A percentile compares a stretch with the other conserved stretches of the same genome.
phyloP scores from a whole-genome alignment of 2,329 filamentous ascomycete species.

The Epichloe uncinata region DNA sequence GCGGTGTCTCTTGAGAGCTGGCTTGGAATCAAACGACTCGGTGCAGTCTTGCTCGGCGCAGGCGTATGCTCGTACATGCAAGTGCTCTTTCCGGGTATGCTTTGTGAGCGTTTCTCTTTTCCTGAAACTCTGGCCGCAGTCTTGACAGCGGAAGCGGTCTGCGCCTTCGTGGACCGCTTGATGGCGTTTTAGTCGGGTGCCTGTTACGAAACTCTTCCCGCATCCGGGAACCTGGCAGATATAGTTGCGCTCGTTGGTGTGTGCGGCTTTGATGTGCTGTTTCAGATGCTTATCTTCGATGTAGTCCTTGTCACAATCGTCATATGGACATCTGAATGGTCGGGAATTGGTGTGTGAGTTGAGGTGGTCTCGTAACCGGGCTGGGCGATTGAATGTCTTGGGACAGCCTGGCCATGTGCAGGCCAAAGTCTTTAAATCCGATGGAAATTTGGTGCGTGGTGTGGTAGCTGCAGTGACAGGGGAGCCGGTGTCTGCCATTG shows the following conservation, averaged over 20 bases:
- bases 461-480: slow-evolving; percentile 21
- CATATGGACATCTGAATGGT: slow-evolving; percentile 58
- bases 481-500: slow-evolving; percentile 18
- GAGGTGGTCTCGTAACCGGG: slow-evolving; percentile 65
- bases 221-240: slow-evolving; percentile 61
- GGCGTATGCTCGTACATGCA: slow-evolving; percentile 55
- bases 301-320: slow-evolving; percentile 70
- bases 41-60: slow-evolving; percentile 52
- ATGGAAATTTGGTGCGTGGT: slow-evolving; percentile 45
- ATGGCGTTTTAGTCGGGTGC: slow-evolving; percentile 65
- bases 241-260: slow-evolving; percentile 57
- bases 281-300: slow-evolving; percentile 76
- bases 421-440: slow-evolving; percentile 60
- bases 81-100: slow-evolving; percentile 66
- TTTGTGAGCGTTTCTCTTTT: slow-evolving; percentile 78
- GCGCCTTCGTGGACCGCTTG: slow-evolving; percentile 60
- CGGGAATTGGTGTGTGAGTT: slow-evolving; percentile 78
- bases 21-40: slow-evolving; percentile 59
- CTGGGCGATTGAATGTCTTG: slow-evolving; percentile 81
- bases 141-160: slow-evolving; percentile 62
- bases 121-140: slow-evolving; percentile 67
- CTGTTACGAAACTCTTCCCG: slow-evolving; percentile 68
- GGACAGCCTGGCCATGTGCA: slow-evolving; percentile 63
- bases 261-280: slow-evolving; percentile 72
- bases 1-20: slow-evolving; percentile 58